Conservation (phyloP, 2,329 filamentous ascomycete genomes). For the Sarocladium strictum region DNA sequence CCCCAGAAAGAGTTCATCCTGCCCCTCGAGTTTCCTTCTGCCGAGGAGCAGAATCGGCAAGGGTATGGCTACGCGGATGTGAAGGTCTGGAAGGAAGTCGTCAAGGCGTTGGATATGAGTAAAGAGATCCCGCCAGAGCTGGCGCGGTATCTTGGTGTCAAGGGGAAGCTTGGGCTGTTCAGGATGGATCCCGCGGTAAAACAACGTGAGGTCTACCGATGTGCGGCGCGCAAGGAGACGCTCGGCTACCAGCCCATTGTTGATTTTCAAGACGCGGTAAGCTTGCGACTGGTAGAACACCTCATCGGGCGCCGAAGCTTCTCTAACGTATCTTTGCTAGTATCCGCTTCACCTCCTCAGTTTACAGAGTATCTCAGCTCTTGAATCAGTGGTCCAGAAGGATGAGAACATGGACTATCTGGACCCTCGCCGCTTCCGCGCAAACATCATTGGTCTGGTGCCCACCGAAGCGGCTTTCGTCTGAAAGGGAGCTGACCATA, state of each 20-base stretch:
- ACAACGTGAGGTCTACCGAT: constrained; percentile 52
- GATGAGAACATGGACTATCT: constrained; percentile 43
- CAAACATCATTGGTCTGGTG: constrained; percentile 60
- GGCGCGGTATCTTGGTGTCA: constrained; percentile 59
- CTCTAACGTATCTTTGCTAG: constrained; percentile 26
- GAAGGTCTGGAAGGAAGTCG: constrained; percentile 57
- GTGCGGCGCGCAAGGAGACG: constrained; percentile 51
- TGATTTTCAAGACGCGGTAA: constrained; percentile 65
- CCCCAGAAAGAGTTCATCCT: constrained; percentile 61
- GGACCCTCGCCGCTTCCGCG: constrained; percentile 59
- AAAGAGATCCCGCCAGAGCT: constrained; percentile 57
- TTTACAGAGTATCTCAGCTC: constrained; percentile 55
- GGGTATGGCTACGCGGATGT: constrained; percentile 57
- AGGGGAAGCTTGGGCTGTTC: constrained; percentile 59
- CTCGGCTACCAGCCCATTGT: constrained; percentile 60
- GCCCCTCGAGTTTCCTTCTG: constrained; percentile 56
- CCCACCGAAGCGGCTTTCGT: not conserved
- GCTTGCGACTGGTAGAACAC: constrained; percentile 20
- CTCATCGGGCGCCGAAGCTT: not conserved
- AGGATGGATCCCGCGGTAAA: constrained; percentile 52
- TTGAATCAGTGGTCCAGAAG: constrained; percentile 50
- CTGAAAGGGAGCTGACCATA: not conserved
- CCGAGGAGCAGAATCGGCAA: constrained; percentile 48
- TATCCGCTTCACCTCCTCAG: constrained; percentile 67
- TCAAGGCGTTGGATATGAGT: constrained; percentile 50